phyloP scores from a whole-genome alignment of 768 basidiomycete genomes.

The Heimioporus sp. region DNA sequence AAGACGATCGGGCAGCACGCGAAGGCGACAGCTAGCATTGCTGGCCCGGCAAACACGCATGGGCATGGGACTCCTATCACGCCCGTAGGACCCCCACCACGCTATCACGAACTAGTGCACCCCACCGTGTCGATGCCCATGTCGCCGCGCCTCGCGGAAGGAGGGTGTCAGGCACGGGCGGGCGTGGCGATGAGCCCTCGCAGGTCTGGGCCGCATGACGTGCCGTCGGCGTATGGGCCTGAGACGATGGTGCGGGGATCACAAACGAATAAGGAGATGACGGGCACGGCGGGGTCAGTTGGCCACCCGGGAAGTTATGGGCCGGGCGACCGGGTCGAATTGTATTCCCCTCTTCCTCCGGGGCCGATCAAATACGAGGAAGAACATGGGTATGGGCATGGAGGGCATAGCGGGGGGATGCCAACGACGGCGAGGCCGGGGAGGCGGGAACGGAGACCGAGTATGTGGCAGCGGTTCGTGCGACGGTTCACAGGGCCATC shows the following conservation, averaged over 20 bases:
- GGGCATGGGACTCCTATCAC: conserved; percentile 8
- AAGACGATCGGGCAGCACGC: conserved; percentile 2
- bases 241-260: conserved; percentile 5
- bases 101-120: conserved; percentile 16
- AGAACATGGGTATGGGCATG: conserved; percentile 1
- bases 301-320: conserved; percentile 1
- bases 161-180: conserved; percentile 23
- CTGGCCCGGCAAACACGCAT: conserved; percentile 4
- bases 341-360: neutral
- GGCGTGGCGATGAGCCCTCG: conserved; percentile 13
- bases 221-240: neutral
- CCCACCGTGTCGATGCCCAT: conserved; percentile 3
- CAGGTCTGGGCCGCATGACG: conserved; percentile 13
- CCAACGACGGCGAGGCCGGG: neutral
- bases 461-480: conserved; percentile 25
- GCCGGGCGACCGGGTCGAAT: conserved; percentile 7
- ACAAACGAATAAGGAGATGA: conserved; percentile 13
- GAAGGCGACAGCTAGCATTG: too few relatives aligned
- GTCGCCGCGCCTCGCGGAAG: conserved; percentile 22
- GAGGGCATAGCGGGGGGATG: too few relatives aligned
- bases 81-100: conserved; percentile 10
- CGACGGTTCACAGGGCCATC: conserved; percentile 20
- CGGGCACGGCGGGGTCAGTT: neutral
- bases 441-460: conserved; percentile 19
- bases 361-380: conserved; percentile 4